Conservation (phyloP, 352 stramenopile species). For the Globisporangium cystogenes region DNA sequence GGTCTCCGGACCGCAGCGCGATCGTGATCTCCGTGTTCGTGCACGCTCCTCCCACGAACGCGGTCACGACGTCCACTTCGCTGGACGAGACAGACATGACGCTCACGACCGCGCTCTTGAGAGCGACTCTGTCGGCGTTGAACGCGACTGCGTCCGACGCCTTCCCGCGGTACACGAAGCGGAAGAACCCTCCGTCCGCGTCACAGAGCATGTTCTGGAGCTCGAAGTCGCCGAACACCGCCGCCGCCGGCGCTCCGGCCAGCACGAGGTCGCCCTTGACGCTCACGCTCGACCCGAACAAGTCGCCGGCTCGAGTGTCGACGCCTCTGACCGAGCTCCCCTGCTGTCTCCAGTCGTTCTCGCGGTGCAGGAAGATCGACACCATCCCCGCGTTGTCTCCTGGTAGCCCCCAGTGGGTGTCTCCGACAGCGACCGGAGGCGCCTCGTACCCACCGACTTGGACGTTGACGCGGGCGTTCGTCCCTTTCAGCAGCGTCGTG, state of each 20-base stretch:
- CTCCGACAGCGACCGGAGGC: slow-evolving; percentile 18
- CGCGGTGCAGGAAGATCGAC: slow-evolving; percentile 54
- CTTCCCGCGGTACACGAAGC: slow-evolving; percentile 49
- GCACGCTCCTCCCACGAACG: slow-evolving; percentile 47
- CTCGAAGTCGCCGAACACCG: slow-evolving; percentile 71
- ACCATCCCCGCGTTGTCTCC: slow-evolving; percentile 52
- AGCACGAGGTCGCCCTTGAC: slow-evolving; percentile 44
- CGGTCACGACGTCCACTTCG: slow-evolving; percentile 45
- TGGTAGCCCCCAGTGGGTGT: slow-evolving; percentile 49
- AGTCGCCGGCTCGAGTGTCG: slow-evolving; percentile 60
- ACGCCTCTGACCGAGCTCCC: slow-evolving; percentile 38
- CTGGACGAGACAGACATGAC: slow-evolving; percentile 51
- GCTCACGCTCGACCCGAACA: slow-evolving; percentile 73
- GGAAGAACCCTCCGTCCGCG: slow-evolving; percentile 67
- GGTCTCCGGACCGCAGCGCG: slow-evolving; percentile 44
- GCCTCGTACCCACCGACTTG: slow-evolving; percentile 48
- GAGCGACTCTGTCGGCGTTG: slow-evolving; percentile 36
- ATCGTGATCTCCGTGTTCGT: slow-evolving; percentile 44
- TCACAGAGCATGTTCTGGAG: slow-evolving; percentile 66
- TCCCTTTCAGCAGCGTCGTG: slow-evolving; percentile 38
- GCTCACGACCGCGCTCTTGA: slow-evolving; percentile 45
- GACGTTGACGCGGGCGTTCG: slow-evolving; percentile 45
- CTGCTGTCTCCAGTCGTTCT: slow-evolving; percentile 78
- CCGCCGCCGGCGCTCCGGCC: slow-evolving; percentile 56
- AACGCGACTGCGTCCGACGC: slow-evolving; percentile 54